Percentiles rank a stretch among this genome's conserved stretches.
These are phyloP conservation scores for Colletotrichum falcatum DNA, from an alignment of 2,329 filamentous ascomycete species.

Conservation along the genomic window DNA sequence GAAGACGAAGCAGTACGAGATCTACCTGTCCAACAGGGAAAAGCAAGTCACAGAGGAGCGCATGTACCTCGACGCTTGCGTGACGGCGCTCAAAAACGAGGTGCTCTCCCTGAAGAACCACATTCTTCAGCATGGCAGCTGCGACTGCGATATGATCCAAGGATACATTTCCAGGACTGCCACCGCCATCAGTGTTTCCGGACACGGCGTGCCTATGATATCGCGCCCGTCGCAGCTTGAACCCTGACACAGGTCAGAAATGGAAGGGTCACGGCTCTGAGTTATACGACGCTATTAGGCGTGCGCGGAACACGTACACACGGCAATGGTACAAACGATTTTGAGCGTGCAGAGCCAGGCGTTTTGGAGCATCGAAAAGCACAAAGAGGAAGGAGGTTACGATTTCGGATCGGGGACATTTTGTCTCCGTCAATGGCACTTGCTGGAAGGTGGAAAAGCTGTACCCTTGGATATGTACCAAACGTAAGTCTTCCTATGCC, in stretches of 20 bases:
- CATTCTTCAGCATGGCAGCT: conserved; percentile 34
- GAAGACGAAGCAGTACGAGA: conserved; percentile 37
- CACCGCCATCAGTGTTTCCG: not conserved
- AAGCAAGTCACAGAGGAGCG: conserved; percentile 24
- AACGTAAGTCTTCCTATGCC: not conserved
- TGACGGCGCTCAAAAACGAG: conserved; percentile 30
- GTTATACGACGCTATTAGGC: not conserved
- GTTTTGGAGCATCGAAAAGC: not conserved
- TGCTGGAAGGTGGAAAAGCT: not conserved
- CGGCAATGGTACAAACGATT: not conserved
- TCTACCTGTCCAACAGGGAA: conserved; percentile 26
- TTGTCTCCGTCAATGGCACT: not conserved
- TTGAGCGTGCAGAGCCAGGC: not conserved
- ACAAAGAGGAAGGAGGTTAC: not conserved
- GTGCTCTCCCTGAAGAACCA: conserved; percentile 30
- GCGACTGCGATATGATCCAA: conserved; percentile 36
- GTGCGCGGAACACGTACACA: not conserved
- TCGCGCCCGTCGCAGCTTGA: not conserved
- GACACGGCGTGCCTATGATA: not conserved
- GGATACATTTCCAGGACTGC: conserved; percentile 35
- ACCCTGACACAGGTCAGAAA: not conserved
- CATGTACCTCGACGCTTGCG: conserved; percentile 32
- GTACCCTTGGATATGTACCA: not conserved
- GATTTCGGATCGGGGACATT: no score
- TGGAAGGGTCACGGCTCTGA: not conserved